Conservation (phyloP, 108 stramenopile genomes). For the Fragilariopsis cylindrus region DNA sequence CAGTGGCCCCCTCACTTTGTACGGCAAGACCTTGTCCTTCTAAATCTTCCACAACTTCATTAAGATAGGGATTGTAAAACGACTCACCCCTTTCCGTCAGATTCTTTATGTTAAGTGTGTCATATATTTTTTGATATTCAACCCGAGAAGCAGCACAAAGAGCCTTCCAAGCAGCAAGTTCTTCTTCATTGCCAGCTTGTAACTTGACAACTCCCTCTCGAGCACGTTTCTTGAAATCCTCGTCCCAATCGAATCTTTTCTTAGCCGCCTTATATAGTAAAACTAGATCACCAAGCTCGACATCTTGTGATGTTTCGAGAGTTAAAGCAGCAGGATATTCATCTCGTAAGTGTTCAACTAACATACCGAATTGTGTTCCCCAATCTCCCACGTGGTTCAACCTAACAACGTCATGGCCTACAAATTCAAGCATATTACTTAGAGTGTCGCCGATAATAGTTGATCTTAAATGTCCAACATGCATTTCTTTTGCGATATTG, state of each 20-base stretch:
- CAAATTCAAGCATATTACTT: conserved; percentile 87
- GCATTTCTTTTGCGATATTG: conserved; percentile 99
- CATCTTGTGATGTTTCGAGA: conserved; percentile 56
- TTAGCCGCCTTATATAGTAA: conserved; percentile 96
- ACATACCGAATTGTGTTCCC: conserved; percentile 99
- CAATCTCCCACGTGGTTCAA: conserved; percentile 99
- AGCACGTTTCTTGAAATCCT: conserved; percentile 88
- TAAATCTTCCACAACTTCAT: conserved; percentile 80
- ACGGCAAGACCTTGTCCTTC: conserved; percentile 73
- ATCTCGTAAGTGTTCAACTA: conserved; percentile 95
- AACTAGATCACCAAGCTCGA: conserved; percentile 82
- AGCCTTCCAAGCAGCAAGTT: conserved; percentile 89
- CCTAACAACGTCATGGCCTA: conserved; percentile 91
- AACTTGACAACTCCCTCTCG: conserved; percentile 94
- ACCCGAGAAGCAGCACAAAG: conserved; percentile 79
- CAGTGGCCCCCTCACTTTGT: conserved; percentile 86
- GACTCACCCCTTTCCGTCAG: conserved; percentile 92
- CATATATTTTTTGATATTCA: conserved; percentile 91
- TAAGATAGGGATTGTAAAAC: conserved; percentile 95
- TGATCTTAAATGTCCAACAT: conserved; percentile 97
- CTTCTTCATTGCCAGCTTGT: conserved; percentile 91
- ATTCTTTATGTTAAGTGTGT: conserved; percentile 66
- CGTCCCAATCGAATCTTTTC: conserved; percentile 84
- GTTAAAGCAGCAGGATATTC: conserved; percentile 90
- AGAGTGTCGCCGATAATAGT: conserved; percentile 99